Base-by-base conservation (phyloP, 2,329 filamentous ascomycete genomes). In the Colletotrichum euphorbiae region DNA sequence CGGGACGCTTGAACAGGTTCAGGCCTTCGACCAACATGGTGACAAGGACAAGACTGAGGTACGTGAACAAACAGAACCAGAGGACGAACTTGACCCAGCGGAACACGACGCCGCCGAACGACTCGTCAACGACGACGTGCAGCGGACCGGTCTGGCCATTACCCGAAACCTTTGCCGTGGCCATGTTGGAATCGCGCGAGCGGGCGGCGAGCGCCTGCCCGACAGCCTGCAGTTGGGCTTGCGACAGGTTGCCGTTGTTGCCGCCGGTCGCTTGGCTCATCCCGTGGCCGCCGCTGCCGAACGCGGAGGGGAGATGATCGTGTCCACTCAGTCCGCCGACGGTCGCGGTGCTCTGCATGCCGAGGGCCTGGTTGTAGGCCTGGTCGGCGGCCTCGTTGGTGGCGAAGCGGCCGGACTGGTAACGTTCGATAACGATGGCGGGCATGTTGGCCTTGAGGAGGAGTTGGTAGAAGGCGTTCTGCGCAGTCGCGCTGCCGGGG, bases 101-200 rank as follows among this genome's bases (percentile, higher is more conserved):
- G 81, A 98, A 97, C 69, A 98, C 85, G 36, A 87, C 86, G 71
- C 88, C 90, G 62, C 92, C 90, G 59, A 92, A 85, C 15, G 93
- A 93, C 79, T 99, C 96, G 74, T 98, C 94, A 6, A 99, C 93
- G 12, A 98, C 92, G 46, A 99, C 96, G 76, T 98, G 94, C 31
- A 99, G 87, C n/a, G 95, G 95, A 52, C 92, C 89, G 42, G 91
- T 90, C 31, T 85, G 87, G 38, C 94, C 94, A 55, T 88, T 89
- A 43, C 90, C 89, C 51, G 79, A 78, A 68, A 81, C 80, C 65
- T 80, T 81, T 51, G 84, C 80, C 21, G 84, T 78, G 8, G 89
- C 86, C 67, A 92, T 81, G 75, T 91, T 91, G 48, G 88, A 88
- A 60, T 91, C 92, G 58, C 87, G 85, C 57, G 86, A 86, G 57